Base-by-base conservation (phyloP, 352 stramenopile genomes). In the Phytopythium oedochilum region DNA sequence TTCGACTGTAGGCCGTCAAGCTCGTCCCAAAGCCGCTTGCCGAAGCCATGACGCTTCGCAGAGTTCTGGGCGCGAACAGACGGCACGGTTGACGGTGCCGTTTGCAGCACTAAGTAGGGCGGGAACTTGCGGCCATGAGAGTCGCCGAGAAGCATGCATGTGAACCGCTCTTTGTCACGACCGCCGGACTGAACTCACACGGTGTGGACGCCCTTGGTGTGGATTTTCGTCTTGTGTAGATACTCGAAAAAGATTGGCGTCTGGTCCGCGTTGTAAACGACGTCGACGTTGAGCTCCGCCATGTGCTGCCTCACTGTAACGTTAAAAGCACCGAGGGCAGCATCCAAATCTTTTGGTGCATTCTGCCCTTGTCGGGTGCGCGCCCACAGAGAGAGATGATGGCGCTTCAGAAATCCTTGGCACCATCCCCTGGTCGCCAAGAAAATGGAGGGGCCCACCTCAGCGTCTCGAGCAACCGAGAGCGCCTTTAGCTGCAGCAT, bases 51-150 rank as follows among this genome's bases (percentile, higher is more conserved):
- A 0, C 59, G 52, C 14, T 54, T 3, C 12, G 28, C 17, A 2
- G 55, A 29, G 55, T 71, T 77, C 18, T 66, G 51, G 0, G 22
- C 28, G n/a, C 60, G 57, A 6, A 59, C 31, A 0, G 36, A 34
- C 0, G 28, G 10, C 10, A 57, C 53, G 32, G 55, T 69, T 10
- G 60, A 60, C 18, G 34, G 36, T 6, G 14, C 28, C 0, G 39
- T 15, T 38, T 74, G 71, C 53, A 72, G 53, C 11, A 70, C 57
- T 2, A 71, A 1, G 36, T 70, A 78, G 4, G 61, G 22, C 8
- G 29, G 18, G 35, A 68, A 70, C 47, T 71, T 65, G 35, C 63
- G 59, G 6, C 60, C 55, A 18, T 53, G 38, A 18, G 49, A 71
- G 15, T 23, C 12, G 39, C 58, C 51, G 17, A 64, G 52, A 10